phyloP scores from a whole-genome alignment of 768 basidiomycete species.

The Panellus pusillus region DNA sequence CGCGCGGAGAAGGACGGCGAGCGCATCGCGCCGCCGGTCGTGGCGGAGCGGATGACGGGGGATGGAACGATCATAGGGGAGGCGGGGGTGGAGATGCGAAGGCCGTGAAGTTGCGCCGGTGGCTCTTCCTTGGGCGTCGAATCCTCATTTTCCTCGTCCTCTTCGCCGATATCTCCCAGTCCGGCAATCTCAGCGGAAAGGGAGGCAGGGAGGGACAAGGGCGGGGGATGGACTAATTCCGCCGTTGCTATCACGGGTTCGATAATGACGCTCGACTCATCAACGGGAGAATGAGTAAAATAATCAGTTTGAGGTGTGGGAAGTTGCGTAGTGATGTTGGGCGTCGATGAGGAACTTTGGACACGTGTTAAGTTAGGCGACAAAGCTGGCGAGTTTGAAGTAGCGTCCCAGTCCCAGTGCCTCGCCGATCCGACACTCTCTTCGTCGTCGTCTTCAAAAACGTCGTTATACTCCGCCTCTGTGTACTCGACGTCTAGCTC shows the following conservation, averaged over 20 bases:
- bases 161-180: conserved; percentile 63
- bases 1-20: conserved; percentile 29
- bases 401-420: conserved; percentile 47
- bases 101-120: conserved; percentile 51
- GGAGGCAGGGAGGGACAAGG: conserved; percentile 34
- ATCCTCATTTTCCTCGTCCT: conserved; percentile 59
- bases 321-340: conserved; percentile 16
- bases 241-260: conserved; percentile 53
- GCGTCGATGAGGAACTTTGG: conserved; percentile 5
- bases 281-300: conserved; percentile 21
- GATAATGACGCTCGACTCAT: conserved; percentile 31
- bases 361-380: conserved; percentile 6
- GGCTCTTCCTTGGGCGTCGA: conserved; percentile 5
- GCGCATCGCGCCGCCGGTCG: conserved; percentile 22
- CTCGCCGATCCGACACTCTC: conserved; percentile 26
- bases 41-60: conserved; percentile 21
- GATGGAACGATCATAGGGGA: conserved; percentile 17
- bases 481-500: conserved; percentile 70
- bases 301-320: conserved; percentile 19
- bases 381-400: conserved; percentile 39
- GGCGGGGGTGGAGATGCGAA: conserved; percentile 48
- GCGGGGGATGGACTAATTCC: conserved; percentile 32
- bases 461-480: conserved; percentile 33
- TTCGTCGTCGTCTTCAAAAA: conserved; percentile 34
- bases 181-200: conserved; percentile 30